Base-by-base conservation (phyloP, 257 asterid genomes). In the Linderniella brevidens region DNA sequence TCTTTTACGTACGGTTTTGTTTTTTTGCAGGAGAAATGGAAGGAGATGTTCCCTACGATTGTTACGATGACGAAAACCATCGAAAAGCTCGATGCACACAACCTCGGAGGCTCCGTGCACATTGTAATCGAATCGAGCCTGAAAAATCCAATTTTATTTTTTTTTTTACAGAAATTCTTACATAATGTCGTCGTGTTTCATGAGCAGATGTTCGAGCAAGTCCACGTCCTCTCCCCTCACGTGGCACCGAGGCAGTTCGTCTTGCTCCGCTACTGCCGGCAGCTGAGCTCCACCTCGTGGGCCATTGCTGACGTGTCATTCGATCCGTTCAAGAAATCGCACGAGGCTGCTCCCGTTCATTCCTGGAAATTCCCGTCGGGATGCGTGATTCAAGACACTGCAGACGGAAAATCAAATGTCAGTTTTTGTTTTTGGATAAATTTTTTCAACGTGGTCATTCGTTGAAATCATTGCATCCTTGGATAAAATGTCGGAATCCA, bases 301-400 rank as follows among this genome's bases (percentile, higher is more conserved):
- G 39, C 64, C 29, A 62, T 86, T 62, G 81, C 64, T 0, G 81
- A 81, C 55, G 67, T 77, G 11, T 86, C 90, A 8, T 67, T 68
- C 52, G 78, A 79, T 46, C 50, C 59, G 44, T 42, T 69, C 39
- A 72, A 64, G 49, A 74, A 58, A 57, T 29, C 55, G 41, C 66
- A 62, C 43, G 71, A 63, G 50, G 64, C 62, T 46, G 59, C 55
- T 46, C 65, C 79, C 15, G 59, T 67, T 37, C 62, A 52, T 39
- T 58, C 72, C 3, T 70, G 90, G 94, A 82, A 61, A 65, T 63
- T 76, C 54, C 90, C 96, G 32, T 86, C 92, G 0, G 92, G 96
- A 9, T 76, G 94, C 48, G 44, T 73, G 50, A 70, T 82, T 65
- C 69, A 82, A 67, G 81, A 77, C 51, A 45, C 67, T 48, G 41